phyloP scores from a whole-genome alignment of 345 rosid genomes.

The Melaleuca quinquenervia region DNA sequence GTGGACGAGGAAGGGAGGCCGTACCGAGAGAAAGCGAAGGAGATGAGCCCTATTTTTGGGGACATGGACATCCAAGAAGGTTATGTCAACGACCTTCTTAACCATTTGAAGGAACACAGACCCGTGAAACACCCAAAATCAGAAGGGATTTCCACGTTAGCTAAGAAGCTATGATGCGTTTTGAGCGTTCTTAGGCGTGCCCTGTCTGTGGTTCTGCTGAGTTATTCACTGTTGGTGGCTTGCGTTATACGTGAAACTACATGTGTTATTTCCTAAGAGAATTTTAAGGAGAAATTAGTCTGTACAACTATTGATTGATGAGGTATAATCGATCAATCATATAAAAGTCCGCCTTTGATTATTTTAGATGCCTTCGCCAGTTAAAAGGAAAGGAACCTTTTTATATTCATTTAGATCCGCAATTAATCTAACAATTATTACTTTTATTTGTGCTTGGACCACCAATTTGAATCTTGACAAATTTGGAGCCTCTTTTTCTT shows the following conservation, averaged over 20 bases:
- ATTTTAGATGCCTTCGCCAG: too few species aligned
- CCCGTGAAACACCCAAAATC: neutral
- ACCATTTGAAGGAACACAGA: neutral
- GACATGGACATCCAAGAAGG: neutral
- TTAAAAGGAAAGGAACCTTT: too few species aligned
- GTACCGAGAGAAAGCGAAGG: slow-evolving; percentile 21
- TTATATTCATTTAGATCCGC: too few species aligned
- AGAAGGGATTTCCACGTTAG: neutral
- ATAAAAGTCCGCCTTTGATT: too few species aligned
- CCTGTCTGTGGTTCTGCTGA: neutral
- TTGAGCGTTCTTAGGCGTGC: too few species aligned
- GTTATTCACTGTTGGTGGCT: neutral
- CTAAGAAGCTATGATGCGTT: neutral
- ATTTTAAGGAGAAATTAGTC: neutral
- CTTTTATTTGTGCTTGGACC: too few species aligned
- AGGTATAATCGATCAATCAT: neutral
- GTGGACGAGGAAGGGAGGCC: slow-evolving; percentile 20
- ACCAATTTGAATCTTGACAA: too few species aligned
- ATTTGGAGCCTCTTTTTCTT: too few species aligned
- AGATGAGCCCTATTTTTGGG: slow-evolving; percentile 9
- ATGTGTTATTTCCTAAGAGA: neutral
- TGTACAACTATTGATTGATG: neutral
- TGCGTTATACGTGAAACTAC: neutral
- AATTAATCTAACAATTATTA: too few species aligned
- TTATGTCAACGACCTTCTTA: neutral